Percentiles rank a stretch among this genome's conserved stretches.
Evolutionary conservation across 345 rosid species (phyloP).

Genomic region (Citrus sinensis): DNA sequence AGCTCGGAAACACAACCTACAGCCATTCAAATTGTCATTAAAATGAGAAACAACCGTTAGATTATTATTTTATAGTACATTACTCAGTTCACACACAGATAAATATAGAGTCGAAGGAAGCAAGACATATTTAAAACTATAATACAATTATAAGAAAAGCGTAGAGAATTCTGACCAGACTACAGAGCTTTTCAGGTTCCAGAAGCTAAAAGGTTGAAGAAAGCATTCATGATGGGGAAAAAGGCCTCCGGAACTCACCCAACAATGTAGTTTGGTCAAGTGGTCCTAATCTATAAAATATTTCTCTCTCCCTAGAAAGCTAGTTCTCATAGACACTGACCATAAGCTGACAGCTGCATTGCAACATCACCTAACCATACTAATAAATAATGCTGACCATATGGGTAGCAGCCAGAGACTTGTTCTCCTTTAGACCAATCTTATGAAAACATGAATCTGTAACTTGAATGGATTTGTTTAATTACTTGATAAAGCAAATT

Average conservation of each 20-base stretch:
- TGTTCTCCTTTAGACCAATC: no score
- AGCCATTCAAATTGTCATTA: background rate
- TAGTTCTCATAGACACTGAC: conserved; percentile 9
- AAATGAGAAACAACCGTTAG: background rate
- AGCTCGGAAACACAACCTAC: conserved; percentile 96
- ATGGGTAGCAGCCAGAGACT: no score
- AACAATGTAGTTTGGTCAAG: background rate
- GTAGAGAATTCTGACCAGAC: background rate
- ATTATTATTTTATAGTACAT: background rate
- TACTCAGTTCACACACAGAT: background rate
- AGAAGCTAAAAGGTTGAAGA: background rate
- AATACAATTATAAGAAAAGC: background rate
- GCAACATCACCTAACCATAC: no score
- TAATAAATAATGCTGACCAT: no score
- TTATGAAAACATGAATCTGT: no score
- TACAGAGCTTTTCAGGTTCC: background rate
- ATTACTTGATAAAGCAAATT: no score
- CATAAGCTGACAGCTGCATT: background rate
- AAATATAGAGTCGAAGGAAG: background rate
- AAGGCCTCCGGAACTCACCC: background rate
- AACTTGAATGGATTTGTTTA: no score
- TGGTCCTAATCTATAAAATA: conserved; percentile 10
- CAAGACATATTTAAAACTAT: background rate
- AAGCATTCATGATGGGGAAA: background rate
- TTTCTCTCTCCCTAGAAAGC: background rate